Percentiles rank a stretch among this genome's conserved stretches.
phyloP scores from a whole-genome alignment of 495 filamentous ascomycete genomes.

The Tuber borchii region DNA sequence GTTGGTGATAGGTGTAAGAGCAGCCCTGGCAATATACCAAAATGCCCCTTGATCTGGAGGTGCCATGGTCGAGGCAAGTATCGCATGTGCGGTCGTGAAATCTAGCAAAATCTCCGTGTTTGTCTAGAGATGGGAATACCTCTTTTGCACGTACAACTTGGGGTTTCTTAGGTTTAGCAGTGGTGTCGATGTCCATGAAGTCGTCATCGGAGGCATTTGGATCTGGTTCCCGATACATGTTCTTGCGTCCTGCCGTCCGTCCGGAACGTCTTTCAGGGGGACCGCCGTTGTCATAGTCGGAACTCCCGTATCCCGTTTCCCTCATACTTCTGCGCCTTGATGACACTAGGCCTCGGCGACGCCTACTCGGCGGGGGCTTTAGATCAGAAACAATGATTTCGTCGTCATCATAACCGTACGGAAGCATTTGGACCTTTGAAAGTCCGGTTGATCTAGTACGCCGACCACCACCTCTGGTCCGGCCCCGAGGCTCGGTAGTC shows the following conservation, averaged over 20 bases:
- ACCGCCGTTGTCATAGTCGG: slow-evolving; percentile 1
- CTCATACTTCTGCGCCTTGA: neutral
- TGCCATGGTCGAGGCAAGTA: slow-evolving; percentile 55
- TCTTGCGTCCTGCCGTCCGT: slow-evolving; percentile 20
- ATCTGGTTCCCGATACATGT: slow-evolving; percentile 34
- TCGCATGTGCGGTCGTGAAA: slow-evolving; percentile 66
- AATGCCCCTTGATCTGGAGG: slow-evolving; percentile 52
- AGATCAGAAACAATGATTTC: slow-evolving; percentile 26
- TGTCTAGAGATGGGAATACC: slow-evolving; percentile 29
- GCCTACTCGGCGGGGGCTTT: neutral
- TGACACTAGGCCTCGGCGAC: neutral
- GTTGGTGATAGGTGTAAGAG: slow-evolving; percentile 69
- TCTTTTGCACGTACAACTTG: slow-evolving; percentile 28
- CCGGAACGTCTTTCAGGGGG: slow-evolving; percentile 19
- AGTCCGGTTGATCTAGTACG: slow-evolving; percentile 26
- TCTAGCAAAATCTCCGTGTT: slow-evolving; percentile 28
- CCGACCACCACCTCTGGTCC: neutral
- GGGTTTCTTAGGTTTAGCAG: slow-evolving; percentile 18
- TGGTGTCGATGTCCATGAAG: slow-evolving; percentile 35
- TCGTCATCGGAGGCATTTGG: slow-evolving; percentile 37
- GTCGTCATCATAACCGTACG: slow-evolving; percentile 29
- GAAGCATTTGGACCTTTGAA: slow-evolving; percentile 22
- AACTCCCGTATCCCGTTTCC: neutral
- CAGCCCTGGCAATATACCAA: slow-evolving; percentile 90
- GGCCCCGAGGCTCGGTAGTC: neutral